Conservation (phyloP, 2,329 filamentous ascomycete genomes). For the Dactylonectria macrodidyma region DNA sequence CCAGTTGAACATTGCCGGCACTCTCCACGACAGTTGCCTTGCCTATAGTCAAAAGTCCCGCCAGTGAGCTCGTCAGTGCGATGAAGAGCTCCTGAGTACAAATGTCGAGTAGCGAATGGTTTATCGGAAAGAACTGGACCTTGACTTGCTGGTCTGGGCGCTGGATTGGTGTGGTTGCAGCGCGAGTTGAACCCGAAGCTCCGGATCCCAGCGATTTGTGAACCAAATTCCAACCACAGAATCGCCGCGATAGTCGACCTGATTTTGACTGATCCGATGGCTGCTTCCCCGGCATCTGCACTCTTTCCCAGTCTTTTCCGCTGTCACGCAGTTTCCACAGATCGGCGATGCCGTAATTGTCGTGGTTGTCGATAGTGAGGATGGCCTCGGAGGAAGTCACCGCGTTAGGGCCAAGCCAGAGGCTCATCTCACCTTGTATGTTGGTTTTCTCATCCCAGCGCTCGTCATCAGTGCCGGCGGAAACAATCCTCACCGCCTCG, state of each 20-base stretch:
- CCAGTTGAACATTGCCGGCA: constrained; percentile 21
- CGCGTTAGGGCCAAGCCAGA: constrained; percentile 28
- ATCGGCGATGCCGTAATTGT: no score
- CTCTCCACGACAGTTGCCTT: constrained; percentile 18
- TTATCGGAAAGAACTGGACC: neutral
- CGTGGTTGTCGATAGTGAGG: neutral
- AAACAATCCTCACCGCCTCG: no score
- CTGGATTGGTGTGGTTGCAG: no score
- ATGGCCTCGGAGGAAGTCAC: neutral
- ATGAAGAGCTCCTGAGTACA: constrained; percentile 37
- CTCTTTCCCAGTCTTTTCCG: no score
- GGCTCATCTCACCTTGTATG: constrained; percentile 20
- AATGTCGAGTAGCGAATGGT: constrained; percentile 23
- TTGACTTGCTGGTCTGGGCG: no score
- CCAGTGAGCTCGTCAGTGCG: constrained; percentile 5
- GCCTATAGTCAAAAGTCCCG: neutral
- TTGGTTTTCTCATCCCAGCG: no score
- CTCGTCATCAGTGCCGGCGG: no score
- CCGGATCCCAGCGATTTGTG: neutral
- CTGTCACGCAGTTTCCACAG: no score
- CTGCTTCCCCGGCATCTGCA: no score
- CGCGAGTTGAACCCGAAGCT: neutral
- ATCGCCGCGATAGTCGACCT: neutral
- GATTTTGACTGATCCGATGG: neutral
- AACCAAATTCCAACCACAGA: neutral